phyloP scores from a whole-genome alignment of 345 rosid species.

The Hibiscus syriacus region DNA sequence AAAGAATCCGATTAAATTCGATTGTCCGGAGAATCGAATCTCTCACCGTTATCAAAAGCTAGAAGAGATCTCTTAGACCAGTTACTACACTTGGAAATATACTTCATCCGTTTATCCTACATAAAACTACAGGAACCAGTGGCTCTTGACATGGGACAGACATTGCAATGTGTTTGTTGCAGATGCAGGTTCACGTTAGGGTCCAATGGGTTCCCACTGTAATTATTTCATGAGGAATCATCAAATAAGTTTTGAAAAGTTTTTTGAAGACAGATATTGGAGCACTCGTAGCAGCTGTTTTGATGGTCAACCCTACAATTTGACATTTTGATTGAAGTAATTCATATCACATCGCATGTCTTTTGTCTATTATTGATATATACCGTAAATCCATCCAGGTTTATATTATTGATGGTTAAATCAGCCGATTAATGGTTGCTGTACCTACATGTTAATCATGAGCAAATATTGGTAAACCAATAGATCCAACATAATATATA shows the following conservation, averaged over 20 bases:
- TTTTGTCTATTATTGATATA: too few relatives aligned
- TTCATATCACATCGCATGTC: too few relatives aligned
- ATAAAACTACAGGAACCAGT: background rate
- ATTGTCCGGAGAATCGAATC: background rate
- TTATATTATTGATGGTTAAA: too few relatives aligned
- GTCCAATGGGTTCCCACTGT: too few relatives aligned
- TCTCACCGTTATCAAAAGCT: background rate
- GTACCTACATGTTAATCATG: too few relatives aligned
- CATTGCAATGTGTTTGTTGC: background rate
- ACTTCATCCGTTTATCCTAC: background rate
- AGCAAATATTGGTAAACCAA: too few relatives aligned
- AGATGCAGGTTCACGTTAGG: background rate
- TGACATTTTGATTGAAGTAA: background rate
- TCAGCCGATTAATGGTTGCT: too few relatives aligned
- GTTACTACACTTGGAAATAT: background rate
- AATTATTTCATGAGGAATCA: too few relatives aligned
- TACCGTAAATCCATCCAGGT: too few relatives aligned
- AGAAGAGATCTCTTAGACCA: background rate
- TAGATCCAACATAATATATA: too few relatives aligned
- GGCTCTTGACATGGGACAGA: background rate
- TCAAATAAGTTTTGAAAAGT: too few relatives aligned
- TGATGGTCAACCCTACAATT: background rate
- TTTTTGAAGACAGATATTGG: too few relatives aligned
- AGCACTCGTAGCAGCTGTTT: constrained; percentile 5
- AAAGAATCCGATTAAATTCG: background rate